Percentiles rank a stretch among this genome's conserved stretches.
Evolutionary conservation across 106 monocot genomes (phyloP).

Genomic region (Agapanthus africanus): DNA sequence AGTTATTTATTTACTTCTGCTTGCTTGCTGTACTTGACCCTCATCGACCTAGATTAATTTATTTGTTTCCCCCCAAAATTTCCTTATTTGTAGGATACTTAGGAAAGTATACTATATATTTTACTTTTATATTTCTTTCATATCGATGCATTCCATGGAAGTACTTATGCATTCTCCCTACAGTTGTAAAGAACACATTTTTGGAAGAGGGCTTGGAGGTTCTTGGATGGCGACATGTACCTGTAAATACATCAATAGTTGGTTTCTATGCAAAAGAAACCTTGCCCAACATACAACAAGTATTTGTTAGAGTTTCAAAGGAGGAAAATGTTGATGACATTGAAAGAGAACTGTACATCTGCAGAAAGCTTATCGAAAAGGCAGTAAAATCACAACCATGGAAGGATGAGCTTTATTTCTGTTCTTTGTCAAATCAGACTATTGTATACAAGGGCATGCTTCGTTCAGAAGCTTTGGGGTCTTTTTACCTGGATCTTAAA

Average conservation of each 20-base stretch:
- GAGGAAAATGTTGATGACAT: slow-evolving; percentile 85
- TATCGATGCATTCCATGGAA: background rate
- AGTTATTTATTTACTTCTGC: background rate
- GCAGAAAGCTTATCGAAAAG: slow-evolving; percentile 75
- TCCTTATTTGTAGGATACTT: background rate
- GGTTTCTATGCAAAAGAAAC: slow-evolving; percentile 88
- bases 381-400: slow-evolving; percentile 50
- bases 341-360: slow-evolving; percentile 93
- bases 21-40: too few relatives aligned
- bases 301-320: slow-evolving; percentile 76
- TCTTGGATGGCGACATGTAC: slow-evolving; percentile 93
- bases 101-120: background rate
- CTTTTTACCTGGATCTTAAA: slow-evolving; percentile 84
- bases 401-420: slow-evolving; percentile 88
- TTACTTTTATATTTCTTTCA: background rate
- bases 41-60: background rate
- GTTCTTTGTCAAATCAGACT: slow-evolving; percentile 87
- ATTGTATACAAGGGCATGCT: slow-evolving; percentile 99
- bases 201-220: slow-evolving; percentile 85
- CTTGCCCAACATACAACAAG: slow-evolving; percentile 87
- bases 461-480: slow-evolving; percentile 79
- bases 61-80: background rate
- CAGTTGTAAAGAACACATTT: slow-evolving; percentile 69
- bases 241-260: slow-evolving; percentile 68
- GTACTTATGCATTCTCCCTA: slow-evolving; percentile 16